Base-by-base conservation (phyloP, 2,329 filamentous ascomycete species). In the Pleomassaria siparia region DNA sequence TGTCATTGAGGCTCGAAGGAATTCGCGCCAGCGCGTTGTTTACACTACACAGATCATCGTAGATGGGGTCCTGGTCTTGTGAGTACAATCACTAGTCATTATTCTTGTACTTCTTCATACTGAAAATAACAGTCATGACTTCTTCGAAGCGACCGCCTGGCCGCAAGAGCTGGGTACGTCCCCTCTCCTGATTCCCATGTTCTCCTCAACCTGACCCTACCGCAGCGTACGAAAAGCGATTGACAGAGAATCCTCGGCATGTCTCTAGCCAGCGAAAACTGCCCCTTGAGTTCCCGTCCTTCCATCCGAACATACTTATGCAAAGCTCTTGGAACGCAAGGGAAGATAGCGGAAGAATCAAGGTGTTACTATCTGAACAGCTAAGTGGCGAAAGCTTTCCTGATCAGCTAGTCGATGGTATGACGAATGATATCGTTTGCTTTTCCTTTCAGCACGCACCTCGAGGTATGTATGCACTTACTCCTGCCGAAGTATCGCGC, bases 371-470 rank as follows among this genome's bases (percentile, higher is more conserved):
- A 48, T 84, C 87, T 22, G 67, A 70, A 40, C 89, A 92, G 63
- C 85, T 88, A 0, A 84, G 90, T 48, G 54, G 59, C 30, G 64
- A 57, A 2, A 35, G 29, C 18, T 47, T 50, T 28, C 52, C 56
- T 24, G 59, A 60, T 5, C 56, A 59, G 7, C 20, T 57, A 1
- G 55, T 62, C 8, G 82, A 88, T 54, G 84, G 89, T 58, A 76
- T 83, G 32, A 74, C 88, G 52, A 87, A 86, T 62, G 89, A 91
- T 59, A 71, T 90, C 36, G 81, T 91, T 20, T 81, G 81, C 12
- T 94, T 95, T 69, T 86, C 89, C 1, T 95, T 95, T 60, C 88
- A 94, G 62, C 88, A 94, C 74, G 90, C 88, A 26, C 89, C 90
- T 1, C 72, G 88, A 45, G 80, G 89, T 92, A 74, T 56, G 77